A percentile compares a stretch with the other conserved stretches of the same genome.
phyloP scores from a whole-genome alignment of 768 basidiomycete genomes.

The Suillus discolor region DNA sequence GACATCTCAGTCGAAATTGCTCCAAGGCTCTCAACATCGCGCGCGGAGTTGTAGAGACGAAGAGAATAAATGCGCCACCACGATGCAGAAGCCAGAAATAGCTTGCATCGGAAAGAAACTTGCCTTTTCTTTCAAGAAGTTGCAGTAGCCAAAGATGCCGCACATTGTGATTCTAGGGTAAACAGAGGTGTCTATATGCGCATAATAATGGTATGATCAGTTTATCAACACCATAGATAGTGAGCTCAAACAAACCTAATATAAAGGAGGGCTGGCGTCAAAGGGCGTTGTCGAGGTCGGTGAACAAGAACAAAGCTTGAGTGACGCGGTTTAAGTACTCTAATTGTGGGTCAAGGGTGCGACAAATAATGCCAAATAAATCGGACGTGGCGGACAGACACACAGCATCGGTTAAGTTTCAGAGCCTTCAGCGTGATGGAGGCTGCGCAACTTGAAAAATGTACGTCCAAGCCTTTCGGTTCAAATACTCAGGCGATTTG shows the following conservation, averaged over 20 bases:
- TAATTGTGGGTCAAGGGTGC: conserved; percentile 30
- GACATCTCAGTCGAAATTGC: not conserved
- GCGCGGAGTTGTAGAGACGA: not conserved
- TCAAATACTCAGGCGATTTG: not conserved
- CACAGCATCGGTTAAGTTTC: not conserved
- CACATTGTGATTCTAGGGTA: conserved; percentile 56
- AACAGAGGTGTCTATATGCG: conserved; percentile 8
- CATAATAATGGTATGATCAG: conserved; percentile 10
- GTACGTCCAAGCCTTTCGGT: conserved; percentile 3
- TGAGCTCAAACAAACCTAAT: conserved; percentile 14
- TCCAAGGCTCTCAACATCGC: not conserved
- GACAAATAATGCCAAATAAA: conserved; percentile 35
- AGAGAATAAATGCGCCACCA: not conserved
- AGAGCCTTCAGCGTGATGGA: not conserved
- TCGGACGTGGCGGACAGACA: not conserved
- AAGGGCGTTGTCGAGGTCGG: conserved; percentile 15
- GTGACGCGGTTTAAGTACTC: conserved; percentile 32
- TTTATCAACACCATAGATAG: not conserved
- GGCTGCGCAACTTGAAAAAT: conserved; percentile 3
- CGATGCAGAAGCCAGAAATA: not conserved
- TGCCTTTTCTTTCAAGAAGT: conserved; percentile 93
- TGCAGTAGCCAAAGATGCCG: conserved; percentile 97
- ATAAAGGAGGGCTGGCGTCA: not conserved
- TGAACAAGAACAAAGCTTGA: conserved; percentile 13
- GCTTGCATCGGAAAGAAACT: conserved; percentile 26